phyloP scores from a whole-genome alignment of 352 stramenopile genomes.

The Phytophthora cryptogea region DNA sequence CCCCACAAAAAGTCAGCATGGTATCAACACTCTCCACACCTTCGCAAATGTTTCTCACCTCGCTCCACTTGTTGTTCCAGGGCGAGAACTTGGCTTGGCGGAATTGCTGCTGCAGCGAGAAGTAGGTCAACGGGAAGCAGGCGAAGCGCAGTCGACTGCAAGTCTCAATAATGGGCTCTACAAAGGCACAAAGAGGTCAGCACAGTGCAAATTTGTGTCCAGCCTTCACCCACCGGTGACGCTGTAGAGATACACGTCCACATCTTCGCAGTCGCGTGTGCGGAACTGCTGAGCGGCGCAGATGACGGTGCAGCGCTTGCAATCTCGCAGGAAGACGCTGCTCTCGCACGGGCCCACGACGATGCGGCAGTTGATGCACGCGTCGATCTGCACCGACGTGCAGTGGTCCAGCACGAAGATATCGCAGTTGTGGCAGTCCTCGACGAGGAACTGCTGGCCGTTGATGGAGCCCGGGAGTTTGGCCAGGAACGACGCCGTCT shows the following conservation, averaged over 20 bases:
- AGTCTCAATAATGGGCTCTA: slow-evolving; percentile 77
- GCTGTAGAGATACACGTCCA: slow-evolving; percentile 72
- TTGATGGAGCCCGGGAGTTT: slow-evolving; percentile 69
- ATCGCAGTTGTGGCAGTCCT: slow-evolving; percentile 72
- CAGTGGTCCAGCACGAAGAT: slow-evolving; percentile 82
- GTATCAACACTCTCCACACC: background rate
- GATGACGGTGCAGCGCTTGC: slow-evolving; percentile 62
- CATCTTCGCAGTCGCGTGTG: slow-evolving; percentile 62
- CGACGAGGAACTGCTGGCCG: slow-evolving; percentile 82
- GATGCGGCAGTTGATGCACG: slow-evolving; percentile 71
- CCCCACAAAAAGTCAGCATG: slow-evolving; percentile 1
- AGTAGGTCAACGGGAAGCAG: slow-evolving; percentile 70
- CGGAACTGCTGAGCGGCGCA: slow-evolving; percentile 78
- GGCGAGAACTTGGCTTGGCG: slow-evolving; percentile 68
- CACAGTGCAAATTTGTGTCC: background rate
- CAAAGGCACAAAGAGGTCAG: slow-evolving; percentile 5
- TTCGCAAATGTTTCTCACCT: slow-evolving; percentile 37
- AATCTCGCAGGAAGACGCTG: slow-evolving; percentile 77
- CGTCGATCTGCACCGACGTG: slow-evolving; percentile 79
- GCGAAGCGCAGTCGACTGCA: slow-evolving; percentile 62
- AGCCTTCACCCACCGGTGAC: slow-evolving; percentile 40
- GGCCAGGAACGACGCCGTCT: slow-evolving; percentile 42
- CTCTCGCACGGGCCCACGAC: slow-evolving; percentile 68
- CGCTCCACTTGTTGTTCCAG: slow-evolving; percentile 86
- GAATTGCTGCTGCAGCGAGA: slow-evolving; percentile 74